Percentiles rank a stretch among this genome's conserved stretches.
These are phyloP conservation scores for Parasarocladium wereldwijsianum DNA, from an alignment of 2,329 filamentous ascomycete genomes.

Conservation along the genomic window DNA sequence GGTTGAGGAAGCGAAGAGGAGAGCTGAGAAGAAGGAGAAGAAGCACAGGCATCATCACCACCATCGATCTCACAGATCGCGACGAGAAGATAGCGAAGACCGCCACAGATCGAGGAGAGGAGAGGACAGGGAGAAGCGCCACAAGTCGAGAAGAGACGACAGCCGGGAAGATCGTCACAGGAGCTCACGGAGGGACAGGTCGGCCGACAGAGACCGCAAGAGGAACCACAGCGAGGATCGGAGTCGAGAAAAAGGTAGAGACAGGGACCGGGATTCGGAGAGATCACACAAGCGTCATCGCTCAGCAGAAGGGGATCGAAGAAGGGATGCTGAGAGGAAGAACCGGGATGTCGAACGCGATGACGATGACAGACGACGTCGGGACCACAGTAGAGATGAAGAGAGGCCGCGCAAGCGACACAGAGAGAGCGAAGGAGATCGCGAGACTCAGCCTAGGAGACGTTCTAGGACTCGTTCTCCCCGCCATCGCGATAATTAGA, in stretches of 20 bases:
- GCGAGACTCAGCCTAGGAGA: conserved; percentile 11
- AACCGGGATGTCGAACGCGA: conserved; percentile 10
- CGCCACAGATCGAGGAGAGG: too few relatives aligned
- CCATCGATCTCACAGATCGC: conserved; percentile 29
- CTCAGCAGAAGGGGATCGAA: too few relatives aligned
- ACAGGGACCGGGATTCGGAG: too few relatives aligned
- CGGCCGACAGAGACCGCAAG: conserved; percentile 4
- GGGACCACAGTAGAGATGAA: conserved; percentile 14
- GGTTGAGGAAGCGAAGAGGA: conserved; percentile 51
- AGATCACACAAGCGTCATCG: too few relatives aligned
- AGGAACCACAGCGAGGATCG: conserved; percentile 8
- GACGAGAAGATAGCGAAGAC: conserved; percentile 16
- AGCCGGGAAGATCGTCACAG: background rate
- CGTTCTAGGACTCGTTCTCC: conserved; percentile 31
- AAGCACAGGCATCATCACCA: conserved; percentile 31
- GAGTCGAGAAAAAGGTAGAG: too few relatives aligned
- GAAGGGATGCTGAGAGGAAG: conserved; percentile 7
- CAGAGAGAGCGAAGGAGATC: conserved; percentile 9
- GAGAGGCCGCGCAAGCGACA: conserved; percentile 12
- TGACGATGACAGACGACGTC: conserved; percentile 10
- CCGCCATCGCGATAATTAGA: conserved; percentile 13
- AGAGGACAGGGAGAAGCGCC: conserved; percentile 15
- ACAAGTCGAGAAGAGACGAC: conserved; percentile 16
- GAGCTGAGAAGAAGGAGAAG: conserved; percentile 31
- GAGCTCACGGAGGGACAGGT: conserved; percentile 6